These are phyloP conservation scores for Wickerhamiella dianesei DNA, from an alignment of 805 yeast species.

Conservation along the genomic window DNA sequence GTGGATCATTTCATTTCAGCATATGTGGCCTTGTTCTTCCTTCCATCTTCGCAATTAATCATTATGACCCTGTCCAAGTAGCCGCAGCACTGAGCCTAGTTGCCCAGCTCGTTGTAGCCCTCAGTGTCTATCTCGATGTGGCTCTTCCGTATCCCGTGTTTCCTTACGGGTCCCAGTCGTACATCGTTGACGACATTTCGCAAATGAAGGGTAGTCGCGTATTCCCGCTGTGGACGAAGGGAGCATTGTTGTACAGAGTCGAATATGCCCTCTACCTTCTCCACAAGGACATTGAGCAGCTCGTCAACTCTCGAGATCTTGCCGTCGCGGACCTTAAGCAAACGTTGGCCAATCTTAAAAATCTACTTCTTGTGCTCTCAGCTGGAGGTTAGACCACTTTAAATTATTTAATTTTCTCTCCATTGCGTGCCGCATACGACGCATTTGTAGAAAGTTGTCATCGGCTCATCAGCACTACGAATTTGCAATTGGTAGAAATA, in stretches of 20 bases:
- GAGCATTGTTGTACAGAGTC: conserved; percentile 32
- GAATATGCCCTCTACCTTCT: conserved; percentile 38
- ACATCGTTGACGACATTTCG: conserved; percentile 36
- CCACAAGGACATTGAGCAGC: conserved; percentile 36
- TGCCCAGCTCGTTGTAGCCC: conserved; percentile 30
- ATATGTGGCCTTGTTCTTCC: conserved; percentile 27
- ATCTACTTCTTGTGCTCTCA: conserved; percentile 22
- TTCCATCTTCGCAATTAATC: conserved; percentile 19
- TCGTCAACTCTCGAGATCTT: conserved; percentile 23
- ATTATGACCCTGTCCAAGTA: conserved; percentile 28
- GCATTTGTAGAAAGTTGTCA: conserved; percentile 96
- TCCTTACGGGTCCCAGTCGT: conserved; percentile 36
- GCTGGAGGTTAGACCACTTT: background rate
- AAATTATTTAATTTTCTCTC: conserved; percentile 64
- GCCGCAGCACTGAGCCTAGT: conserved; percentile 39
- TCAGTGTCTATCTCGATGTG: conserved; percentile 32
- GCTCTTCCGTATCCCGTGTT: conserved; percentile 39
- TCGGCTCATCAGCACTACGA: conserved; percentile 97
- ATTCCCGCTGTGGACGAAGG: conserved; percentile 40
- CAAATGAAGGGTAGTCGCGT: conserved; percentile 27
- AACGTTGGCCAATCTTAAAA: conserved; percentile 28
- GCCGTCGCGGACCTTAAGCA: conserved; percentile 25
- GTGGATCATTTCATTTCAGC: conserved; percentile 21
- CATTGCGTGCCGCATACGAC: conserved; percentile 87
- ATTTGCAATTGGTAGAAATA: conserved; percentile 95